Evolutionary conservation across 208 protist genomes (phyloP), one percentile per base, ranked within the genome.

Genomic region (Crithidia fasciculata): DNA sequence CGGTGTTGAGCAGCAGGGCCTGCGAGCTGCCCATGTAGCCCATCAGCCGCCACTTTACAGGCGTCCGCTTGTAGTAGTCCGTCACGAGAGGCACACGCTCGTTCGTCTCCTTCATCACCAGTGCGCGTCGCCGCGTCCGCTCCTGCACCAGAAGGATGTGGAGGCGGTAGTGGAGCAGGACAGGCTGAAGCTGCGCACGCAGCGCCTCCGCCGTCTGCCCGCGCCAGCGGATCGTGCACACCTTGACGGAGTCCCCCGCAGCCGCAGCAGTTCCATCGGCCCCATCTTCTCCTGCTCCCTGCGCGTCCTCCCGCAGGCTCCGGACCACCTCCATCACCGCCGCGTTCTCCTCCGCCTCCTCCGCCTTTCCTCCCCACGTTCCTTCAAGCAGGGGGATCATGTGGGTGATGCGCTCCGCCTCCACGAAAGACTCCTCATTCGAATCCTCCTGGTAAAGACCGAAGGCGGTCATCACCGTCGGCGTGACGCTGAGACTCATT

Each of bases 141-240:
- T 94, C 87, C 18, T 80, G 61, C 12, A 89, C 68, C 0, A 92
- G 37, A 0, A 94, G 66, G 2, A 89, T 65, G 28, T 91, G 89
- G 3, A 79, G 36, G 8, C 65, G 64, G 63, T 94, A 94, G 68
- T 94, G 87, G 8, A 73, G 9, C 7, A 75, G 55, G 9, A 92
- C 44, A 4, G 85, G 85, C 12, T 66, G 16, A 10, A 95, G 64
- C 70, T 81, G 82, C 1, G 41, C 52, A 15, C 72, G 55, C 16
- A 91, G 60, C 2, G 85, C 71, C 6, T 75, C 76, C 36, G 47
- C 65, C 2, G 69, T 71, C 68, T 86, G 62, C 0, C 77, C 80
- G 5, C 81, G 80, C 78, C 83, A 91, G n/a, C 81, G 65, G 6
- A 94, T 79, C 0, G 80, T 49, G 8, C 58, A 54, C 12, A 72